Conservation (phyloP, 352 stramenopile genomes). For the Peronosclerospora sorghi region DNA sequence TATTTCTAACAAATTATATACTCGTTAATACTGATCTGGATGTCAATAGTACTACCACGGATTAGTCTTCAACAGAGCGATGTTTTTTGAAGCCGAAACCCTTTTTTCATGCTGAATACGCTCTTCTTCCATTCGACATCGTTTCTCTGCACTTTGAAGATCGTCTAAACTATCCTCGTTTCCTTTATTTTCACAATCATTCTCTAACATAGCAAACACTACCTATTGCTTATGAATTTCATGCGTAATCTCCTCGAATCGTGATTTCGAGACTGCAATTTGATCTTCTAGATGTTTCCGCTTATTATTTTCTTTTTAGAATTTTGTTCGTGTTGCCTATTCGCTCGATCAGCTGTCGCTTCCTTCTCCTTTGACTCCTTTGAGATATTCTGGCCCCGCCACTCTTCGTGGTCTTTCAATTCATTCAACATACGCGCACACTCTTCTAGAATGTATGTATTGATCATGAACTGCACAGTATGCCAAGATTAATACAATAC, state of each 20-base stretch:
- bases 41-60: too few species aligned
- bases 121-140: conserved; percentile 22
- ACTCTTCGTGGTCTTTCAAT: conserved; percentile 48
- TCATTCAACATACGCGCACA: conserved; percentile 67
- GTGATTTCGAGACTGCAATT: conserved; percentile 20
- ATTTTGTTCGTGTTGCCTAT: conserved; percentile 25
- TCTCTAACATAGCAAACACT: conserved; percentile 34
- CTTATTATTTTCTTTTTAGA: conserved; percentile 18
- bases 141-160: conserved; percentile 25
- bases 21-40: too few species aligned
- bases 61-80: conserved; percentile 37
- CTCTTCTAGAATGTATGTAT: conserved; percentile 63
- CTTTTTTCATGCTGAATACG: conserved; percentile 35
- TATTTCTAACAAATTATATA: too few species aligned
- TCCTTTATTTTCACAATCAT: conserved; percentile 16
- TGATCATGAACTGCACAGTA: conserved; percentile 42
- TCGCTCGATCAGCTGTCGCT: conserved; percentile 14
- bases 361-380: conserved; percentile 25
- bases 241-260: conserved; percentile 34
- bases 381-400: conserved; percentile 38
- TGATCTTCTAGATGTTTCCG: conserved; percentile 23
- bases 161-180: conserved; percentile 13
- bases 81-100: conserved; percentile 49
- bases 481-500: background rate
- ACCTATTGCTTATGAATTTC: conserved; percentile 44